Conservation (phyloP, 495 filamentous ascomycete species). For the Staphylotrichum longicolle region DNA sequence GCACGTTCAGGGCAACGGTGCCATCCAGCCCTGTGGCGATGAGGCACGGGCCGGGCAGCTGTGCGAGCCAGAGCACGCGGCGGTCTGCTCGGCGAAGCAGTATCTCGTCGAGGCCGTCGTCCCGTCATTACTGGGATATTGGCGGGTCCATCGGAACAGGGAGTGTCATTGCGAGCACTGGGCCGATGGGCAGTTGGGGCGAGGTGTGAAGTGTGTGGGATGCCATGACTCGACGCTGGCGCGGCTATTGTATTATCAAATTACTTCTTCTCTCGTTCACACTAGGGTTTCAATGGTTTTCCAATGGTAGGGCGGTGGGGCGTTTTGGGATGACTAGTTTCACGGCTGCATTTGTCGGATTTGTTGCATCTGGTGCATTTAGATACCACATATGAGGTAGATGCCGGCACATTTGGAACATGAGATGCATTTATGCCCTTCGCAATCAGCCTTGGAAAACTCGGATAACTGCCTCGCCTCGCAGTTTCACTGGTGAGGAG, state of each 20-base stretch:
- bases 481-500: constrained; percentile 3
- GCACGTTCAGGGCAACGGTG: constrained; percentile 51
- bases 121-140: constrained; percentile 76
- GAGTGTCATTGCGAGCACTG: constrained; percentile 62
- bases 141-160: constrained; percentile 73
- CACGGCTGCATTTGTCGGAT: not conserved
- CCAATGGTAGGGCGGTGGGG: not conserved
- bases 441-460: not conserved
- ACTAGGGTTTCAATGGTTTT: constrained; percentile 2
- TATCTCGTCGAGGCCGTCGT: constrained; percentile 61
- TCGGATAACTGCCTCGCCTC: not conserved
- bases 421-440: constrained; percentile 11
- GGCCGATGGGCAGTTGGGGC: constrained; percentile 70
- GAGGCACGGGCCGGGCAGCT: constrained; percentile 61
- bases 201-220: constrained; percentile 50
- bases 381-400: constrained; percentile 9
- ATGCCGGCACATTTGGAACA: constrained; percentile 6
- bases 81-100: constrained; percentile 57
- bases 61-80: constrained; percentile 77
- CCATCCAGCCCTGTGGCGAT: constrained; percentile 47
- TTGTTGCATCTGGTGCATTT: not conserved
- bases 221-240: not conserved
- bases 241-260: constrained; percentile 6
- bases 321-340: constrained; percentile 2
- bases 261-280: constrained; percentile 22